Base-by-base conservation (phyloP, 306 rosid species). In the Acacia confusa region DNA sequence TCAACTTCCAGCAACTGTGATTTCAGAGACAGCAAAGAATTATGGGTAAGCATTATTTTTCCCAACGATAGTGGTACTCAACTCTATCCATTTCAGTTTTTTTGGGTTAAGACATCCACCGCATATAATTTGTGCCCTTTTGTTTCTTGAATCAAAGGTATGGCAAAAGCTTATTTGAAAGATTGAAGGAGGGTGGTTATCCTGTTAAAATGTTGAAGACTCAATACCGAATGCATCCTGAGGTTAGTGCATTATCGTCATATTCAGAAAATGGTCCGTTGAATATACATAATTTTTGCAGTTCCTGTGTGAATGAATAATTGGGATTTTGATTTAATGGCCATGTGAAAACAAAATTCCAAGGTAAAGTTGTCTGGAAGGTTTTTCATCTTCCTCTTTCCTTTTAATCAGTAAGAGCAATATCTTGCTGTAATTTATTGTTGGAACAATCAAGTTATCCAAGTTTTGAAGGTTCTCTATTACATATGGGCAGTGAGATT, bases 171-270 rank as follows among this genome's bases (percentile, higher is more conserved):
- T 86, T 95, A 89, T 95, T 95, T 65, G 94, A 92, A 91, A 87
- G 97, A 88, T 86, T 95, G 88, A 94, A 52, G 88, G 77, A 75
- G 75, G 97, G 87, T 65, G 99, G 99, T 65, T 95, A 92, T 91
- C 99, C 99, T 28, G 94, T 92, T 63, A 92, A 90, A 80, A 95
- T 92, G 99, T 89, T 95, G 87, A 95, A 95, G 92, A 89, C 93
- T 70, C 99, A 95, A 84, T 95, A 95, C 79, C 92, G 99, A 82
- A 95, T 95, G 99, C 99, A 95, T 90, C 99, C 99, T 12, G 94
- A 95, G 95, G 97, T 95, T 86, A 80, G 95, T 88, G 78, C 71
- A 44, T 73, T 36, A 20, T 27, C 15, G 44, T 65, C 73, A 58
- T 57, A 44, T 74, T 63, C 64, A 24, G 75, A 70, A 73, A 52